Evolutionary conservation across 306 rosid species (phyloP).

Genomic region (Cucumis melo): DNA sequence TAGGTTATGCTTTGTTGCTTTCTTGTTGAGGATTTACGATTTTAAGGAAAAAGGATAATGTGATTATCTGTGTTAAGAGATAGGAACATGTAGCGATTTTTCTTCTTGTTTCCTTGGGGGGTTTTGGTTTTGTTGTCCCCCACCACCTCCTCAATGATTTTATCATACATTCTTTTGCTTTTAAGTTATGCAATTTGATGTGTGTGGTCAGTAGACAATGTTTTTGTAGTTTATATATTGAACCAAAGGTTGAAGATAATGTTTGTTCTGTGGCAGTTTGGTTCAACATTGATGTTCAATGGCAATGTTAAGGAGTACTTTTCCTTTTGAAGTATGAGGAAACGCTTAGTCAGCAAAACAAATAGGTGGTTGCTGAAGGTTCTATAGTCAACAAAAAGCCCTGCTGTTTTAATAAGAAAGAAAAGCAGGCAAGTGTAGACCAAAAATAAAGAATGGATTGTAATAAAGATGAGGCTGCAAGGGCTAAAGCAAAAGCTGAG

Average conservation of each 20-base stretch:
- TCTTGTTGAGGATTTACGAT: neutral
- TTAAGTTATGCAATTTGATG: neutral
- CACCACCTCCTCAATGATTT: neutral
- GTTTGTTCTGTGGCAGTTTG: constrained; percentile 6
- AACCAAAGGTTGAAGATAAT: neutral
- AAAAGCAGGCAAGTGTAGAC: constrained; percentile 3
- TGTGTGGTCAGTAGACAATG: neutral
- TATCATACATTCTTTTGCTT: neutral
- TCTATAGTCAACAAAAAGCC: neutral
- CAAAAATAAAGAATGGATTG: constrained; percentile 54
- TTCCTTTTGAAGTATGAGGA: neutral
- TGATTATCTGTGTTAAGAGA: neutral
- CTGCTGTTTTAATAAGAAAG: neutral
- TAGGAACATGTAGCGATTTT: neutral
- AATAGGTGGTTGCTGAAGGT: constrained; percentile 1
- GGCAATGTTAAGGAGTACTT: neutral
- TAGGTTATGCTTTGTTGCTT: neutral
- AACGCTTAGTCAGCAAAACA: neutral
- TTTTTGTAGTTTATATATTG: neutral
- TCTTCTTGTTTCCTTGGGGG: neutral
- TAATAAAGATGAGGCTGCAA: constrained; percentile 78
- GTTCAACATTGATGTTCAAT: neutral
- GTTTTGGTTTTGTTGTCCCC: neutral
- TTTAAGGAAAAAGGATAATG: neutral
- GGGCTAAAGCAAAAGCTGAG: constrained; percentile 80